Evolutionary conservation across 2,329 filamentous ascomycete genomes (phyloP), one percentile per base, ranked within the genome.

Genomic region (Aurifilum marmelostoma): DNA sequence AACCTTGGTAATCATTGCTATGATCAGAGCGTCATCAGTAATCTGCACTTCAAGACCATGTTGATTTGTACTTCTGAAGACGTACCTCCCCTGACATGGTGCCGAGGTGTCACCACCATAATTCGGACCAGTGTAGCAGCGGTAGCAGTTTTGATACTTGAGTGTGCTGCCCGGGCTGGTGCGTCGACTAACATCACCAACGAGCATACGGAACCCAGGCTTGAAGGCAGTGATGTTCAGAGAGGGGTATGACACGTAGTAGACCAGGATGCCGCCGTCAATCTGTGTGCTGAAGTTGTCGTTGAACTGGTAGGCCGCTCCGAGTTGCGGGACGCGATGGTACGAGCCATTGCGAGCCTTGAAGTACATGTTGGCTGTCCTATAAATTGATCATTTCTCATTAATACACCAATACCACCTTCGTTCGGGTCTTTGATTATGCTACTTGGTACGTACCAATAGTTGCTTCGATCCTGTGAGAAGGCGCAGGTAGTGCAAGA

Each of bases 121-220:
- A 39, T 66, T 47, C 9, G 52, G 52, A 27, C 52, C 65, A 14
- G 39, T 56, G 34, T 58, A 66, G 27, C 56, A 66, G 21, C 65
- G 65, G 41, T 27, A 60, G 18, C 56, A 66, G 24, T 58, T 34
- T 41, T 65, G 47, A 21, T 66, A 50, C 37, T 58, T 66, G 16
- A 34, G 27, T n/a, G n/a, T 50, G 54, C n/a, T 34, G 14, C 52
- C 37, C 12, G 61, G 61, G 21, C 50, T 60, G n/a, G 65, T 27
- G 27, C 78, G 74, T 39, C 77, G 78, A 29, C 75, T 71, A 18
- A 77, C 75, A 61, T 82, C 77, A 41, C 81, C 82, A 62, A 83
- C 76, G 60, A 83, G 77, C 81, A 83, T 83, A 32, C 81, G 78
- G 75, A 83, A 84, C 1, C 82, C 82, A 77, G 89, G 64, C 61